phyloP scores from a whole-genome alignment of 2,329 filamentous ascomycete genomes.

The Stachybotrys chartarum region DNA sequence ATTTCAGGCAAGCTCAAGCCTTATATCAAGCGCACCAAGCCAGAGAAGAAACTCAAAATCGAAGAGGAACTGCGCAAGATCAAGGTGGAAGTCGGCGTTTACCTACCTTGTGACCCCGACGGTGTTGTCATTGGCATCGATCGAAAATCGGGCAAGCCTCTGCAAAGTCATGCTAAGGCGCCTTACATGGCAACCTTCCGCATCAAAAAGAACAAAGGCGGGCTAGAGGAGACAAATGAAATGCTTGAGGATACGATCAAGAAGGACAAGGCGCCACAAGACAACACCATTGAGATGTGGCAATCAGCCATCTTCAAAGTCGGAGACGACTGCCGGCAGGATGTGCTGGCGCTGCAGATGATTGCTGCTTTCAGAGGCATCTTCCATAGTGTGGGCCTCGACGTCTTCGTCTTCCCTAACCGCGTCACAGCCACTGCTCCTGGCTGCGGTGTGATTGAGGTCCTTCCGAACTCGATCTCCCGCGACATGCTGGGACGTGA shows the following conservation, averaged over 20 bases:
- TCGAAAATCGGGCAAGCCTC: slow-evolving; percentile 91
- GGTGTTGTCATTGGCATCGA: slow-evolving; percentile 97
- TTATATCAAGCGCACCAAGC: slow-evolving; percentile 83
- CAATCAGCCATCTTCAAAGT: slow-evolving; percentile 99
- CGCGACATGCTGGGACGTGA: slow-evolving; percentile 98
- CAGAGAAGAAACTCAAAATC: slow-evolving; percentile 98
- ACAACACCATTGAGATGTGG: slow-evolving; percentile 83
- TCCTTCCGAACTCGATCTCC: slow-evolving; percentile 94
- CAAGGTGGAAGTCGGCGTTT: slow-evolving; percentile 93
- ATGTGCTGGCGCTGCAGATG: slow-evolving; percentile 94
- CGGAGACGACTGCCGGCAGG: slow-evolving; percentile 95
- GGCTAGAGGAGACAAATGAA: slow-evolving; percentile 44
- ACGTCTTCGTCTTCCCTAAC: slow-evolving; percentile 96
- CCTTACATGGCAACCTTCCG: slow-evolving; percentile 99
- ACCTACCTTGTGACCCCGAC: slow-evolving; percentile 93
- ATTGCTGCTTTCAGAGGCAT: slow-evolving; percentile 96
- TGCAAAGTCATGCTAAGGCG: slow-evolving; percentile 97
- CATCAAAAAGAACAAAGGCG: slow-evolving; percentile 70
- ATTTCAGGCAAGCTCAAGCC: slow-evolving; percentile 96
- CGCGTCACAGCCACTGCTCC: slow-evolving; percentile 95
- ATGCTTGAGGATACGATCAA: slow-evolving; percentile 41
- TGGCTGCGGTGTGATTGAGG: slow-evolving; percentile 96
- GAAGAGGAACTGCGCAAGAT: slow-evolving; percentile 97
- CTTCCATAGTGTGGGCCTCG: slow-evolving; percentile 88
- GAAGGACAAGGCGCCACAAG: slow-evolving; percentile 18